Conservation (phyloP, 2,329 filamentous ascomycete species). For the Alternaria sp. region DNA sequence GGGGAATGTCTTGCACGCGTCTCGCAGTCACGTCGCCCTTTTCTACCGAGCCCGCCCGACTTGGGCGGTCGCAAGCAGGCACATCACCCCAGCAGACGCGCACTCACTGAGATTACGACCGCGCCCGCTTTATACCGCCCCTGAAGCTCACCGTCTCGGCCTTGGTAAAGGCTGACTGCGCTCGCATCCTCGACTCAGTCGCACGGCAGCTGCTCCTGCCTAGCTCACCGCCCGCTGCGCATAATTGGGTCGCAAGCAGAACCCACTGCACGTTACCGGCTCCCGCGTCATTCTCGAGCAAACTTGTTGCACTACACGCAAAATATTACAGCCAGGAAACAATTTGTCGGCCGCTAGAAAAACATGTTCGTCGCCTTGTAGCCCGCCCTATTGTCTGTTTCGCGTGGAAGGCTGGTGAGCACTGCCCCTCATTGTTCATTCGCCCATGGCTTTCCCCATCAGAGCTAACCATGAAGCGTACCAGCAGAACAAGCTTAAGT, state of each 20-base stretch:
- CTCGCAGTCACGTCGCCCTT: conserved; percentile 4
- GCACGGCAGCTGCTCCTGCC: conserved; percentile 31
- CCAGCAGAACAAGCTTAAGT: conserved; percentile 40
- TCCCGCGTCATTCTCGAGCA: conserved; percentile 42
- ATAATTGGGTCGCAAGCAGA: conserved; percentile 19
- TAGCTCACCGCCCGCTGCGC: conserved; percentile 24
- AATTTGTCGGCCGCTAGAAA: conserved; percentile 5
- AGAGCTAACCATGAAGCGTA: conserved; percentile 42
- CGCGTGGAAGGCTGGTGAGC: conserved; percentile 38
- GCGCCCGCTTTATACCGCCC: conserved; percentile 12
- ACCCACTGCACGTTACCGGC: conserved; percentile 33
- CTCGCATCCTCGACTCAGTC: conserved; percentile 25
- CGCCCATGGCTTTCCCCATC: conserved; percentile 26
- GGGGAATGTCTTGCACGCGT: neutral
- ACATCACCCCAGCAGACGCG: conserved; percentile 13
- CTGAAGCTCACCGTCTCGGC: conserved; percentile 7
- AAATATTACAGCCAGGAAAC: conserved; percentile 24
- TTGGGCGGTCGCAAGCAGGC: conserved; percentile 11
- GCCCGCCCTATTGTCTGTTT: conserved; percentile 27
- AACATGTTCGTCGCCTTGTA: conserved; percentile 43
- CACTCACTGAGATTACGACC: conserved; percentile 26
- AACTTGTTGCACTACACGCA: conserved; percentile 36
- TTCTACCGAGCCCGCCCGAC: conserved; percentile 12
- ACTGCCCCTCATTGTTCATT: conserved; percentile 27
- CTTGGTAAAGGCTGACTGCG: conserved; percentile 13